phyloP scores from a whole-genome alignment of 306 rosid species.

The Lathyrus aphaca region DNA sequence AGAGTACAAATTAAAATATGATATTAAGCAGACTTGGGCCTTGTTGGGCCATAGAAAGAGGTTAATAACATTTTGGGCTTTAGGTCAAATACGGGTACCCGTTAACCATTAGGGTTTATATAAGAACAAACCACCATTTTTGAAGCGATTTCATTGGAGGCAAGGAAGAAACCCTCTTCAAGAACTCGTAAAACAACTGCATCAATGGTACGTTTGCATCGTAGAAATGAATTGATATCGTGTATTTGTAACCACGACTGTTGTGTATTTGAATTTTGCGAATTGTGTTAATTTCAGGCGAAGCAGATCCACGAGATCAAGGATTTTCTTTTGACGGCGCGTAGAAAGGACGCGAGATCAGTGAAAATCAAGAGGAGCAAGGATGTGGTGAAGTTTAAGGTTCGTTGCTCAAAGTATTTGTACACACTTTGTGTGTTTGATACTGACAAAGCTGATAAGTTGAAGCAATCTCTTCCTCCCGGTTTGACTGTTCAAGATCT shows the following conservation, averaged over 20 bases:
- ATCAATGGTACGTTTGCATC: constrained; percentile 12
- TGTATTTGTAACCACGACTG: background rate
- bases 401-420: constrained; percentile 82
- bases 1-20: too few species aligned
- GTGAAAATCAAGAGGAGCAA: constrained; percentile 79
- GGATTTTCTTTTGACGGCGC: constrained; percentile 85
- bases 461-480: constrained; percentile 96
- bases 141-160: background rate
- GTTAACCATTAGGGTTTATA: constrained; percentile 31
- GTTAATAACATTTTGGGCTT: background rate
- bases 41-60: background rate
- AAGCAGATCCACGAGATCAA: constrained; percentile 91
- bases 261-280: background rate
- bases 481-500: constrained; percentile 85
- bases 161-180: background rate
- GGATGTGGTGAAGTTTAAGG: constrained; percentile 85
- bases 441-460: constrained; percentile 74
- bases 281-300: constrained; percentile 49
- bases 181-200: background rate
- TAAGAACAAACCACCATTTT: background rate
- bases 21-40: background rate
- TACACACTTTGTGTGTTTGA: constrained; percentile 84
- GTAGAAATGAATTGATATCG: background rate
- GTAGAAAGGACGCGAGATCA: constrained; percentile 81
- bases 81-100: constrained; percentile 6